Base-by-base conservation (phyloP, 2,329 filamentous ascomycete genomes). In the Colletotrichum musae region DNA sequence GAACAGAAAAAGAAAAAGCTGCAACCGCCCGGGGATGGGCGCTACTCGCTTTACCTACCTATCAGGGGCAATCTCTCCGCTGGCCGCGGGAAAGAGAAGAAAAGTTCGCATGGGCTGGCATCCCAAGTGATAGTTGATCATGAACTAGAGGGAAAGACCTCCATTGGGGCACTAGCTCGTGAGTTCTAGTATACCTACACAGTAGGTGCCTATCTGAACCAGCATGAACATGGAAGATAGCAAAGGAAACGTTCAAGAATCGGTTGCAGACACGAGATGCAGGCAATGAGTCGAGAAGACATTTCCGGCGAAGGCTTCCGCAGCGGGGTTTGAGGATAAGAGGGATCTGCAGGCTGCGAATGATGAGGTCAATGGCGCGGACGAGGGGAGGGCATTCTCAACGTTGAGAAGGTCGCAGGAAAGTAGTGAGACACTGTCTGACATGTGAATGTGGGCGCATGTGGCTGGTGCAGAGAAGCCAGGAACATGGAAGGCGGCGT, bases 391-490 rank as follows among this genome's bases (percentile, higher is more conserved):
- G 43, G 21, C 36, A 32, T 16, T 66, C 66, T 58, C 63, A 66
- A 66, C 56, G 62, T 66, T 60, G 62, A 66, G 66, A 28, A 50
- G 13, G 45, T 43, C n/a, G 56, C 41, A 32, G 21, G 52, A 45
- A 50, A 32, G 26, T 24, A 41, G 51, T 58, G 58, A 63, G 52
- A 63, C 58, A 63, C 57, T 48, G 62, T 59, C 56, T 69, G 51
- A 57, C 66, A 69, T 69, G 66, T 69, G 66, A 69, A 69, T 60
- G 47, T 69, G 66, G 62, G 62, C 48, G 21, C 9, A 66, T 21
- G 47, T 60, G 66, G 61, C 61, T 60, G 43, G 50, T 65, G 66
- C 15, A 47, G 54, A 24, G 39, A 24, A n/a, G 32, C 56, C 21
- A 21, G 18, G 28, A 18, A 24, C 21, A 24, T 24, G 21, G 21